Evolutionary conservation across 2,329 filamentous ascomycete species (phyloP), one percentile per base, ranked within the genome.

Genomic region (Colletotrichum euphorbiae): DNA sequence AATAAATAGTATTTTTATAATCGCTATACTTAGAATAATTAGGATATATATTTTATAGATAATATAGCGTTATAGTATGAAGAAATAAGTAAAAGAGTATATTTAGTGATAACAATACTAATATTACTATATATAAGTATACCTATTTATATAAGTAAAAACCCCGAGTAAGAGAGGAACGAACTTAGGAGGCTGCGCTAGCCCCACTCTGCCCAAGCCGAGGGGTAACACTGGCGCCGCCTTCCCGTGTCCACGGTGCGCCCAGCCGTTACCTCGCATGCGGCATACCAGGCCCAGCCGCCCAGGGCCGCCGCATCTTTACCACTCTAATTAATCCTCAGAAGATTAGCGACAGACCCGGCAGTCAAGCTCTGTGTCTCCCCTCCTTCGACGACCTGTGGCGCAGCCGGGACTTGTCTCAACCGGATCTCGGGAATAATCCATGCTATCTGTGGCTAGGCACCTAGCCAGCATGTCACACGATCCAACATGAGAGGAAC

Each of bases 141-240:
- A n/a, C n/a, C n/a, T n/a, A n/a, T n/a, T n/a, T n/a, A n/a, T n/a
- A n/a, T n/a, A n/a, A n/a, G n/a, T n/a, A n/a, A n/a, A n/a, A n/a
- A n/a, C n/a, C n/a, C n/a, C n/a, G n/a, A n/a, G n/a, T n/a, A n/a
- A n/a, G n/a, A n/a, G n/a, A n/a, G n/a, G n/a, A n/a, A n/a, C n/a
- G n/a, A n/a, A n/a, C n/a, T n/a, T n/a, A n/a, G n/a, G n/a, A n/a
- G n/a, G n/a, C n/a, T n/a, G n/a, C n/a, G n/a, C n/a, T n/a, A n/a
- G n/a, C n/a, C n/a, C n/a, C n/a, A n/a, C n/a, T n/a, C n/a, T n/a
- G n/a, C n/a, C n/a, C n/a, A n/a, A n/a, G n/a, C n/a, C n/a, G n/a
- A n/a, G n/a, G n/a, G n/a, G n/a, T 68, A 40, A 59, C 61, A 68
- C 65, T 62, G 55, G 65, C 61, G 48, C 52, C 61, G 46, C 36